Evolutionary conservation across 2,329 filamentous ascomycete genomes (phyloP).

Genomic region (Sporothrix schenckii): DNA sequence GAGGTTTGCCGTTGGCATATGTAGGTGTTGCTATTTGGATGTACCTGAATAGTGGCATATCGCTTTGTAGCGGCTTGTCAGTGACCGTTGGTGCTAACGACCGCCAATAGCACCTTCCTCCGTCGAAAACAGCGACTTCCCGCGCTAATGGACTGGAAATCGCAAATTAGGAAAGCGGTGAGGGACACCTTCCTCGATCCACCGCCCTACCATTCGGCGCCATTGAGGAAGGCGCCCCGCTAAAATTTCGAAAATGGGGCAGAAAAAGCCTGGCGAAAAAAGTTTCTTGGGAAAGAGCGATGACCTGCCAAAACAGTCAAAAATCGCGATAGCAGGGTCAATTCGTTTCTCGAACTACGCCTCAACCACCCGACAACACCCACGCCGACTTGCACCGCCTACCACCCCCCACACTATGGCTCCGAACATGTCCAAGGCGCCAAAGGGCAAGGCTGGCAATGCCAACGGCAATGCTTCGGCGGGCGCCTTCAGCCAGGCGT

Average conservation of each 20-base stretch:
- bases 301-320: not conserved
- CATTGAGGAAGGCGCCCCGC: slow-evolving; percentile 15
- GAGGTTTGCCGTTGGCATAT: not conserved
- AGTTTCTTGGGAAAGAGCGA: slow-evolving; percentile 26
- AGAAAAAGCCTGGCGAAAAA: slow-evolving; percentile 28
- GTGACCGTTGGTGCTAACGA: not conserved
- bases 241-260: slow-evolving; percentile 31
- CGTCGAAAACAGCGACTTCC: not conserved
- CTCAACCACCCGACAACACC: not conserved
- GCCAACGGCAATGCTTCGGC: slow-evolving; percentile 27
- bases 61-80: slow-evolving; percentile 14
- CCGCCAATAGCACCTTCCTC: not conserved
- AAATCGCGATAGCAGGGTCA: not conserved
- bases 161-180: slow-evolving; percentile 34
- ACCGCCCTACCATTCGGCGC: slow-evolving; percentile 15
- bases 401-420: slow-evolving; percentile 35
- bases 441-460: slow-evolving; percentile 40
- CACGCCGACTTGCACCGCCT: not conserved
- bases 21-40: not conserved
- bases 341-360: not conserved
- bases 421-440: slow-evolving; percentile 41
- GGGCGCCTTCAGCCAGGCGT: slow-evolving; percentile 52
- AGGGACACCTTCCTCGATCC: not conserved
- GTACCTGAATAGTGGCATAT: not conserved
- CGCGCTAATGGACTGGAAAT: not conserved